Conservation (phyloP, 2,329 filamentous ascomycete genomes). For the Chaetomiaceae sp. region DNA sequence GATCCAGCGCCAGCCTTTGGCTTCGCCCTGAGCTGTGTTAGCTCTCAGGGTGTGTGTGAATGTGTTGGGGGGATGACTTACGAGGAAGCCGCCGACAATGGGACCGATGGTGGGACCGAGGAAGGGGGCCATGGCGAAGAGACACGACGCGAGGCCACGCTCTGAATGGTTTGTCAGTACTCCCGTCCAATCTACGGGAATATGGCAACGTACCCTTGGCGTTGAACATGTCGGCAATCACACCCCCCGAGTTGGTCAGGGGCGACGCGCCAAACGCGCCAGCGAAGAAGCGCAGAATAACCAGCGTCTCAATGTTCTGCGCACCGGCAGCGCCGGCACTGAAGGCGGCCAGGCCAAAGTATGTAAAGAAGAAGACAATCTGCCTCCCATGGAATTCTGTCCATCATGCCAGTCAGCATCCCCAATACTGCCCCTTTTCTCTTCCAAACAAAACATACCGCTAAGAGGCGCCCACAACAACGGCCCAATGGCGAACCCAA, state of each 20-base stretch:
- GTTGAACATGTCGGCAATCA: slow-evolving; percentile 58
- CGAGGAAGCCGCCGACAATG: slow-evolving; percentile 62
- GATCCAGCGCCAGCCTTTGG: slow-evolving; percentile 66
- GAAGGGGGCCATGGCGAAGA: slow-evolving; percentile 64
- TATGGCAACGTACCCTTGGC: slow-evolving; percentile 17
- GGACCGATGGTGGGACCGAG: slow-evolving; percentile 61
- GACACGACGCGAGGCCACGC: slow-evolving; percentile 54
- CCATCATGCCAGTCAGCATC: background rate
- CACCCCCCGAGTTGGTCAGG: slow-evolving; percentile 58
- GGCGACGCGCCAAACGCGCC: slow-evolving; percentile 59
- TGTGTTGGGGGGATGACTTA: background rate
- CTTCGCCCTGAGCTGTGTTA: slow-evolving; percentile 39
- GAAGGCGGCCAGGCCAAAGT: slow-evolving; percentile 55
- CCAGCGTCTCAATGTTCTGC: slow-evolving; percentile 52
- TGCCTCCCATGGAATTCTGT: slow-evolving; percentile 57
- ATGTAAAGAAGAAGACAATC: slow-evolving; percentile 55
- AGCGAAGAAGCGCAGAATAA: slow-evolving; percentile 61
- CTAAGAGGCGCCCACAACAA: slow-evolving; percentile 55
- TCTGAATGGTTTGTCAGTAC: slow-evolving; percentile 32
- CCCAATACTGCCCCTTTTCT: background rate
- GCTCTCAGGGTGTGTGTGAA: background rate
- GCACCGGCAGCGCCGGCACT: slow-evolving; percentile 56
- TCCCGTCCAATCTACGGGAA: background rate
- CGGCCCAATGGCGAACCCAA: slow-evolving; percentile 54
- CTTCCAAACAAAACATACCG: slow-evolving; percentile 24